Percentiles rank a stretch among this genome's conserved stretches.
These are phyloP conservation scores for Dalbergia cochinchinensis DNA, from an alignment of 306 rosid genomes.

Conservation along the genomic window DNA sequence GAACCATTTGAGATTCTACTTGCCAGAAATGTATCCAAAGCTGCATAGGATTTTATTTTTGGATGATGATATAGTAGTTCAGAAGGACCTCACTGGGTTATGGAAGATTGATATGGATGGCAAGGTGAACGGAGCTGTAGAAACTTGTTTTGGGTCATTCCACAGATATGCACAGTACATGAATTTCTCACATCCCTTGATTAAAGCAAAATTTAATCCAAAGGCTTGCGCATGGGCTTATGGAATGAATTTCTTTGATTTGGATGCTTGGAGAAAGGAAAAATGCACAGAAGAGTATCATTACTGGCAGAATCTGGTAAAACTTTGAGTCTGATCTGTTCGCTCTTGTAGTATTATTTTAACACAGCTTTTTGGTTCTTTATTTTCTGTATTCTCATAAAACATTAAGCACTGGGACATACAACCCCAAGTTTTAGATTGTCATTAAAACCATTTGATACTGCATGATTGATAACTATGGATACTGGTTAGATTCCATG, in stretches of 20 bases:
- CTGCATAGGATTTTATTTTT: constrained; percentile 76
- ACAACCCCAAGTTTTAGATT: constrained; percentile 1
- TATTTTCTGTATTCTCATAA: constrained; percentile 14
- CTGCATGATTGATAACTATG: background rate
- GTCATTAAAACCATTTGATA: constrained; percentile 17
- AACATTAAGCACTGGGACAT: constrained; percentile 2
- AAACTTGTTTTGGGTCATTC: constrained; percentile 88
- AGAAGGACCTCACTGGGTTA: constrained; percentile 83
- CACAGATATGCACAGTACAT: constrained; percentile 89
- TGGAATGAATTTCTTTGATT: constrained; percentile 92
- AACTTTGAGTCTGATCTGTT: constrained; percentile 24
- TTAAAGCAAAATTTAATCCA: constrained; percentile 79
- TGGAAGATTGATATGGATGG: constrained; percentile 93
- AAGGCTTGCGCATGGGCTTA: constrained; percentile 94
- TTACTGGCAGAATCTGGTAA: constrained; percentile 91
- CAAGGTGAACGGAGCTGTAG: constrained; percentile 92
- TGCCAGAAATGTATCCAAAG: constrained; percentile 89
- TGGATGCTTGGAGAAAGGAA: constrained; percentile 91
- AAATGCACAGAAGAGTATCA: constrained; percentile 88
- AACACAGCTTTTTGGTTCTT: too few relatives aligned
- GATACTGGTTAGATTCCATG: constrained; percentile 2
- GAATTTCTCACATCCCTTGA: constrained; percentile 91
- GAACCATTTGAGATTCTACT: constrained; percentile 85
- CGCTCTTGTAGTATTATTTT: background rate
- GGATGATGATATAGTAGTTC: constrained; percentile 90